Evolutionary conservation across 2,329 filamentous ascomycete genomes (phyloP).

Genomic region (Penicillium sp.): DNA sequence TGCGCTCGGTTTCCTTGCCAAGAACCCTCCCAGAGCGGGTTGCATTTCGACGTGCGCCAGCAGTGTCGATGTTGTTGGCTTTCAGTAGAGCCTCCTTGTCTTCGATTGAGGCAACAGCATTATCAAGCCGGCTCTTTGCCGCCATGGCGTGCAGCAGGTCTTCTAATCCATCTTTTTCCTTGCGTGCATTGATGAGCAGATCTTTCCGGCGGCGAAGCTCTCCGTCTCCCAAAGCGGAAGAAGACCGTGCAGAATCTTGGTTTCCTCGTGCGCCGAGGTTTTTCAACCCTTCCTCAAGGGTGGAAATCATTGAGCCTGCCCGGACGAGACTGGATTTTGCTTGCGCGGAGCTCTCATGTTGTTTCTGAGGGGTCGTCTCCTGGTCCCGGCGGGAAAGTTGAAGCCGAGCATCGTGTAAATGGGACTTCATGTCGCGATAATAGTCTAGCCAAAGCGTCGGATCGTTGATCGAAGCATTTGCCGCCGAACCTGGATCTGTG

Average conservation of each 20-base stretch:
- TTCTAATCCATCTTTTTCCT: slow-evolving; percentile 59
- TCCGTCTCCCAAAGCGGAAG: slow-evolving; percentile 50
- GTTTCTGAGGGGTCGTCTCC: slow-evolving; percentile 52
- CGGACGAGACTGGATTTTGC: slow-evolving; percentile 56
- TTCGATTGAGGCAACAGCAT: slow-evolving; percentile 41
- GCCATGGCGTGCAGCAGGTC: slow-evolving; percentile 55
- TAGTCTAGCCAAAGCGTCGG: slow-evolving; percentile 59
- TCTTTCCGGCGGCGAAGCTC: slow-evolving; percentile 56
- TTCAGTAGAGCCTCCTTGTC: slow-evolving; percentile 42
- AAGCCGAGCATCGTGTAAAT: slow-evolving; percentile 55
- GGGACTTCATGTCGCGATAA: slow-evolving; percentile 53
- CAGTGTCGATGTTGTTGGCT: slow-evolving; percentile 14
- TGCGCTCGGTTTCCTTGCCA: slow-evolving; percentile 55
- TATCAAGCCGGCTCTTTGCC: slow-evolving; percentile 44
- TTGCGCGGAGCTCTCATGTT: slow-evolving; percentile 57
- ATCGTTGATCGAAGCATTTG: slow-evolving; percentile 40
- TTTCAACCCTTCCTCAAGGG: slow-evolving; percentile 53
- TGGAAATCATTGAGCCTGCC: slow-evolving; percentile 49
- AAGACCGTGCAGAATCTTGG: slow-evolving; percentile 41
- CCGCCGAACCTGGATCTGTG: slow-evolving; percentile 32
- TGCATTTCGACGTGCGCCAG: slow-evolving; percentile 15
- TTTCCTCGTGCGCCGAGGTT: slow-evolving; percentile 29
- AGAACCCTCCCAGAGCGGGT: slow-evolving; percentile 46
- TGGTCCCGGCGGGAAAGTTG: slow-evolving; percentile 56
- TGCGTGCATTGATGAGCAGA: slow-evolving; percentile 51